Evolutionary conservation across 176 grass and related monocot species (phyloP).

Genomic region (Tillandsia leiboldiana): DNA sequence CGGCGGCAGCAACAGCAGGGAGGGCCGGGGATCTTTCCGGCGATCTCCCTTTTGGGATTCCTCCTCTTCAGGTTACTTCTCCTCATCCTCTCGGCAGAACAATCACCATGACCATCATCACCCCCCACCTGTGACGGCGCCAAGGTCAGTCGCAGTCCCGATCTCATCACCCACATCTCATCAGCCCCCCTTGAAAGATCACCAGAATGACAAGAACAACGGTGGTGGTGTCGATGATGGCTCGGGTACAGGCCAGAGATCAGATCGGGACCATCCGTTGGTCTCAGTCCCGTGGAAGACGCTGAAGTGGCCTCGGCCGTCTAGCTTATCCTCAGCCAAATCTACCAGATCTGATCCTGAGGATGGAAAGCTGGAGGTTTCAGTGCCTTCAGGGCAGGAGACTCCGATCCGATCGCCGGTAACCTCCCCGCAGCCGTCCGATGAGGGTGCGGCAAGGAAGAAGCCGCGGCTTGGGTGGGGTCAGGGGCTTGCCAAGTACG

Average conservation of each 20-base stretch:
- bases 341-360: constrained; percentile 43
- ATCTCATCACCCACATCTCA: constrained; percentile 26
- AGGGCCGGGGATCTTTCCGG: constrained; percentile 5
- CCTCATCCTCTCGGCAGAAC: constrained; percentile 34
- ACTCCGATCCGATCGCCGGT: constrained; percentile 3
- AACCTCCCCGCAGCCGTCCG: neutral
- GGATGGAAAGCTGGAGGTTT: constrained; percentile 10
- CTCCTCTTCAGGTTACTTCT: constrained; percentile 28
- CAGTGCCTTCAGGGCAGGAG: neutral
- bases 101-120: constrained; percentile 31
- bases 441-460: constrained; percentile 13
- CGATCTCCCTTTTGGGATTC: constrained; percentile 13
- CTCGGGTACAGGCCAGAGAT: constrained; percentile 35
- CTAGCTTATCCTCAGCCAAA: constrained; percentile 11
- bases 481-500: constrained; percentile 18
- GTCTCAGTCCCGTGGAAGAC: constrained; percentile 38
- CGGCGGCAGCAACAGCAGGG: constrained; percentile 3
- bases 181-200: constrained; percentile 10
- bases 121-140: constrained; percentile 21
- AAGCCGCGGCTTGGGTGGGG: constrained; percentile 27
- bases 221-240: constrained; percentile 27
- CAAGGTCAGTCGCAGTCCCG: constrained; percentile 68
- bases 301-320: constrained; percentile 24
- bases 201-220: constrained; percentile 4
- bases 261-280: constrained; percentile 23